Evolutionary conservation across 495 filamentous ascomycete genomes (phyloP).

Genomic region (Penicillium coffeae): DNA sequence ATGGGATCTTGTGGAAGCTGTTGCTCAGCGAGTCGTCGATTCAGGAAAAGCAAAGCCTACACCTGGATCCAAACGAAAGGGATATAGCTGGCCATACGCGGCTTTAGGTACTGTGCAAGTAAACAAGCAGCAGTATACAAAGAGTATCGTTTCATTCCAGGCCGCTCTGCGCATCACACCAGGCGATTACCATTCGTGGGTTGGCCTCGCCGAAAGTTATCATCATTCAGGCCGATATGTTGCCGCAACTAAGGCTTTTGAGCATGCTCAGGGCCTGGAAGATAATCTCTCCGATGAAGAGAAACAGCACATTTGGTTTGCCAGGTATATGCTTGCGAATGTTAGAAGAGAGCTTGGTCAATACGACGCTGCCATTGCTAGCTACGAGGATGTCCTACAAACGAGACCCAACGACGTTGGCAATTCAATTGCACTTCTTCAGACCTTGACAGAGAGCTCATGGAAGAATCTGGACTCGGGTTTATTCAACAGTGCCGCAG

Average conservation of each 20-base stretch:
- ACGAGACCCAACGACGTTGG: slow-evolving; percentile 72
- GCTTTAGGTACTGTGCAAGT: slow-evolving; percentile 94
- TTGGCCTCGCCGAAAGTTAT: slow-evolving; percentile 93
- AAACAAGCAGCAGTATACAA: slow-evolving; percentile 85
- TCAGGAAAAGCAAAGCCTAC: slow-evolving; percentile 85
- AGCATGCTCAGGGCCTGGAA: slow-evolving; percentile 71
- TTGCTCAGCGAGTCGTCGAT: slow-evolving; percentile 86
- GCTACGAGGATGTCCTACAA: slow-evolving; percentile 68
- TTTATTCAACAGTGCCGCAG: slow-evolving; percentile 73
- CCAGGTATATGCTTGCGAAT: slow-evolving; percentile 95
- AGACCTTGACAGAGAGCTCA: slow-evolving; percentile 78
- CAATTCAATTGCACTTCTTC: slow-evolving; percentile 78
- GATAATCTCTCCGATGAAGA: slow-evolving; percentile 31
- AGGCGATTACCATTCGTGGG: slow-evolving; percentile 88
- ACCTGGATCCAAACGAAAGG: slow-evolving; percentile 86
- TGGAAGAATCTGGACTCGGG: slow-evolving; percentile 74
- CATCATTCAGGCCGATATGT: slow-evolving; percentile 90
- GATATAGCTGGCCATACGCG: slow-evolving; percentile 94
- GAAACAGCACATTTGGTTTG: slow-evolving; percentile 79
- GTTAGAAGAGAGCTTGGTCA: slow-evolving; percentile 87
- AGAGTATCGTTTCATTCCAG: slow-evolving; percentile 88
- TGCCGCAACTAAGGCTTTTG: slow-evolving; percentile 86
- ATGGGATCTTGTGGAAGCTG: slow-evolving; percentile 93
- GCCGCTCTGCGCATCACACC: slow-evolving; percentile 80
- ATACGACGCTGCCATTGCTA: slow-evolving; percentile 72